A percentile compares a stretch with the other conserved stretches of the same genome.
These are phyloP conservation scores for Claviceps sp. DNA, from an alignment of 2,329 filamentous ascomycete genomes.

Conservation along the genomic window DNA sequence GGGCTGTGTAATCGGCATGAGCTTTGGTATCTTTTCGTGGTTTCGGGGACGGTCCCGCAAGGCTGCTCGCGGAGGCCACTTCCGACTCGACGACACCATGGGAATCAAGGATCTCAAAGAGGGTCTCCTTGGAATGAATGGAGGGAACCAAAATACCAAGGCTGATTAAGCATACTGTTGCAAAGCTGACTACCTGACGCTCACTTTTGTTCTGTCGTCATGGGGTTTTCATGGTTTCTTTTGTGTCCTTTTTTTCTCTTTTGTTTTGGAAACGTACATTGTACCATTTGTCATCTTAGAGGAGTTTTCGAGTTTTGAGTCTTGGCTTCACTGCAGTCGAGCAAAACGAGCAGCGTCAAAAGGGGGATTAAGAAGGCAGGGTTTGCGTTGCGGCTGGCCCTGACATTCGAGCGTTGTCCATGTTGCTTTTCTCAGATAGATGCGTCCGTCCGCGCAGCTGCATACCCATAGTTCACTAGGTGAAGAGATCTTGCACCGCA, in stretches of 20 bases:
- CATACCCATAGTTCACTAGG: background rate
- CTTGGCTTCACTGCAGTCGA: background rate
- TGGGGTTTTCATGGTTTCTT: background rate
- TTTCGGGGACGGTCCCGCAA: constrained; percentile 41
- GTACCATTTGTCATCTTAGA: constrained; percentile 1
- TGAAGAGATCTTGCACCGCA: background rate
- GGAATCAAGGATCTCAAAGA: constrained; percentile 45
- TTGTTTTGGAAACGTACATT: constrained; percentile 5
- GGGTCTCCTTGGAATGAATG: constrained; percentile 41
- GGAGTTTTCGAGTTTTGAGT: background rate
- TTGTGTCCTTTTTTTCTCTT: constrained; percentile 4
- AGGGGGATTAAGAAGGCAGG: background rate
- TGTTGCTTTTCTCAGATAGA: background rate
- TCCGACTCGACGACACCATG: constrained; percentile 46
- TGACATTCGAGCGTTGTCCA: background rate
- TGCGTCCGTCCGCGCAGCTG: background rate
- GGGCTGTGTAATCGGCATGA: constrained; percentile 43
- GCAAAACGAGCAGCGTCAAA: background rate
- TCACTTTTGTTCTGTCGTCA: background rate
- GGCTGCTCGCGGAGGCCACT: constrained; percentile 39
- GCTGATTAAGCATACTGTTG: constrained; percentile 15
- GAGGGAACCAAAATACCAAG: constrained; percentile 22
- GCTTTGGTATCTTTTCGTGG: constrained; percentile 39
- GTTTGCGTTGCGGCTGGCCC: background rate
- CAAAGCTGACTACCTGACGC: background rate